Evolutionary conservation across 2,329 filamentous ascomycete species (phyloP).

Genomic region (Fusarium pilosicola): DNA sequence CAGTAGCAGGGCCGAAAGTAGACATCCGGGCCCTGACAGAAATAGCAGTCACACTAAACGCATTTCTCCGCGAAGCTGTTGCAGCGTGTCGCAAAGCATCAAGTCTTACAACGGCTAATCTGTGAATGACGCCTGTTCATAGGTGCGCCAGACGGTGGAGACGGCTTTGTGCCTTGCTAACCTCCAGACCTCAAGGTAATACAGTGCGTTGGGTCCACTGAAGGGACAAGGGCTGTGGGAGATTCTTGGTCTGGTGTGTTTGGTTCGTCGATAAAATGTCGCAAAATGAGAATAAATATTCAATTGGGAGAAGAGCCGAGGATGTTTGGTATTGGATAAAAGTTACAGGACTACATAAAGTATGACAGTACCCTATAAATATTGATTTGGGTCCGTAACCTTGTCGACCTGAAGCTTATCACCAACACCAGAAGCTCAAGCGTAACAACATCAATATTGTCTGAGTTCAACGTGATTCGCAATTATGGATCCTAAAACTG

Average conservation of each 20-base stretch:
- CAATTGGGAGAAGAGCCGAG: constrained; percentile 15
- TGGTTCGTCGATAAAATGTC: constrained; percentile 35
- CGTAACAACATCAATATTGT: background rate
- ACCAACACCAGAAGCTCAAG: background rate
- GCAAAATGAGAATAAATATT: constrained; percentile 18
- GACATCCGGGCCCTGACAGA: constrained; percentile 5
- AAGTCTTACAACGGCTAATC: constrained; percentile 24
- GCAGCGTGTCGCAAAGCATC: constrained; percentile 1
- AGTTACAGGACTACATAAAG: constrained; percentile 20
- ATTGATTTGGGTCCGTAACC: background rate
- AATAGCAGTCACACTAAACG: constrained; percentile 1
- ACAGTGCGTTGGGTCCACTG: constrained; percentile 22
- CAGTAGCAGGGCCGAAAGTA: constrained; percentile 6
- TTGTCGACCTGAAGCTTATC: constrained; percentile 5
- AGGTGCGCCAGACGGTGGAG: constrained; percentile 33
- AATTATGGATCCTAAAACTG: constrained; percentile 57
- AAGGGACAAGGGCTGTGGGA: constrained; percentile 19
- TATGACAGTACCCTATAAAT: background rate
- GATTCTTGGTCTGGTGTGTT: constrained; percentile 12
- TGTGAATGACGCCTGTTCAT: constrained; percentile 16
- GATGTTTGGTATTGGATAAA: constrained; percentile 6
- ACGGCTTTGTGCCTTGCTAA: constrained; percentile 27
- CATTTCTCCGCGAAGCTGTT: constrained; percentile 4
- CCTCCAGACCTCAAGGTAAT: background rate
- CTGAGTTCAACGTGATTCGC: background rate